Base-by-base conservation (phyloP, 106 monocot species). In the Dioscorea alata region DNA sequence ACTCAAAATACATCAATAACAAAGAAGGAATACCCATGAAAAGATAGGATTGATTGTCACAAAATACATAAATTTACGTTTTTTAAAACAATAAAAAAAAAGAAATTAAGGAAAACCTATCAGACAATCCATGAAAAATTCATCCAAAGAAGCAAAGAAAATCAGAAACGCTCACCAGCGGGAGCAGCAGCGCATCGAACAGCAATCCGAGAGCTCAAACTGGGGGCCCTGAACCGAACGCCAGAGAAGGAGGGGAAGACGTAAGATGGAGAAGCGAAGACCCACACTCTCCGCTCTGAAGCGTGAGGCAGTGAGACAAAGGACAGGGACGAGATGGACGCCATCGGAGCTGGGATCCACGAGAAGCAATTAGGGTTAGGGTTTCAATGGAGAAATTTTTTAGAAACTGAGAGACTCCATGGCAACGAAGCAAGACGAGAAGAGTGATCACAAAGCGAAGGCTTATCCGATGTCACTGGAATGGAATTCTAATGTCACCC, bases 311-410 rank as follows among this genome's bases (percentile, higher is more conserved):
- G 60, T 16, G 73, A 65, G n/a, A 77, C 70, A 60, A 85, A 74
- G 22, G 80, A 63, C 0, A 85, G 12, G 33, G 84, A 80, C 0
- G 84, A 69, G 18, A 85, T 71, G 28, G 80, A 73, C 61, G 84
- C 84, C 84, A 80, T 72, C 58, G 7, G 10, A 21, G 0, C 18
- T 5, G n/a, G 23, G 13, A 16, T 42, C 42, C 42, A 64, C 0
- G n/a, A 0, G 9, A 1, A 16, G 53, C 9, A 56, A 18, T 72
- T 20, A 59, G 48, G 48, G 23, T 56, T 62, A 59, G 70, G 67
- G 32, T 67, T 20, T 42, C 10, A 42, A 42, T 42, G 4, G 42
- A 42, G 42, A 42, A 42, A 42, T 42, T 42, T 42, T 42, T 42
- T 42, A 42, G 9, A 10, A 42, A 42, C 0, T 6, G 6, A 42